Conservation (phyloP, 805 yeast genomes). For the Osmozyma mogii region DNA sequence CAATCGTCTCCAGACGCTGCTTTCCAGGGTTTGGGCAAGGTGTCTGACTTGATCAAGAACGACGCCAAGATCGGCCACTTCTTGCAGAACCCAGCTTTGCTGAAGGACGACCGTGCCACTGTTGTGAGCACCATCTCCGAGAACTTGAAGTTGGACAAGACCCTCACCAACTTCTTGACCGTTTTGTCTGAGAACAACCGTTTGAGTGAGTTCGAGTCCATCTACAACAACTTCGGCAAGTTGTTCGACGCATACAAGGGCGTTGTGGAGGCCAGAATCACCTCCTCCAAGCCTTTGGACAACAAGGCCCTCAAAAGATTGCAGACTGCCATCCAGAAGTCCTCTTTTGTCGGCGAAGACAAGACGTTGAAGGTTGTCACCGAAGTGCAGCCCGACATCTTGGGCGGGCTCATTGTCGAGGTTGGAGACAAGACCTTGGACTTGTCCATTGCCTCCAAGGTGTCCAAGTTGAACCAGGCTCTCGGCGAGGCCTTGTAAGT, state of each 20-base stretch:
- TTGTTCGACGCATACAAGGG: conserved; percentile 88
- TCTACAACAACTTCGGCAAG: conserved; percentile 63
- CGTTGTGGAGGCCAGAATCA: conserved; percentile 85
- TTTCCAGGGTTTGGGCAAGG: conserved; percentile 51
- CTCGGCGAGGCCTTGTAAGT: conserved; percentile 76
- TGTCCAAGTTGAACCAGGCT: conserved; percentile 82
- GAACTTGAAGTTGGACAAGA: conserved; percentile 48
- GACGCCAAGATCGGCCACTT: conserved; percentile 59
- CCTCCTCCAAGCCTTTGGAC: conserved; percentile 82
- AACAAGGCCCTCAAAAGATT: conserved; percentile 69
- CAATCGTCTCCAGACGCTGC: conserved; percentile 68
- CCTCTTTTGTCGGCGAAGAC: conserved; percentile 75
- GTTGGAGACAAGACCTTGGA: conserved; percentile 97
- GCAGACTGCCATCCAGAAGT: conserved; percentile 67
- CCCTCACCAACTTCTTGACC: conserved; percentile 69
- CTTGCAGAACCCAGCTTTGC: conserved; percentile 77
- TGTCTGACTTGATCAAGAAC: conserved; percentile 45
- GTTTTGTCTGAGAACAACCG: conserved; percentile 95
- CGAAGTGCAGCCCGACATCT: conserved; percentile 79
- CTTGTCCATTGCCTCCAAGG: conserved; percentile 76
- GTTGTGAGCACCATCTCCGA: conserved; percentile 56
- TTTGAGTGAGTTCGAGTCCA: conserved; percentile 56
- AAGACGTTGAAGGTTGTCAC: conserved; percentile 80
- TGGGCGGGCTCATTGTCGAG: conserved; percentile 94
- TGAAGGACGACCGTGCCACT: conserved; percentile 61